phyloP scores from a whole-genome alignment of 2,329 filamentous ascomycete genomes.

The Ophiostoma novo-ulmi region DNA sequence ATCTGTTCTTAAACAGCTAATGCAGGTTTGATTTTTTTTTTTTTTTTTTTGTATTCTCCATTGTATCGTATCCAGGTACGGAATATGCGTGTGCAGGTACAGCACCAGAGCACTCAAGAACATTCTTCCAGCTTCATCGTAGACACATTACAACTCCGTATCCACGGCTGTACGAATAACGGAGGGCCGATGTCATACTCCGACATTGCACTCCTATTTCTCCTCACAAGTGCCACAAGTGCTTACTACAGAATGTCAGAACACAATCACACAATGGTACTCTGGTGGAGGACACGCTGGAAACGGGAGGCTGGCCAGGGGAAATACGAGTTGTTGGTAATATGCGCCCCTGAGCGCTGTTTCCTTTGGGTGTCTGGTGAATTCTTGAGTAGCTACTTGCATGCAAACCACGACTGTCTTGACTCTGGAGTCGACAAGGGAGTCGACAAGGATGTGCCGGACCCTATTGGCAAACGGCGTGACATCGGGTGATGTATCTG shows the following conservation, averaged over 20 bases:
- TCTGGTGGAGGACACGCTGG: not conserved
- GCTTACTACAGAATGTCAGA: not conserved
- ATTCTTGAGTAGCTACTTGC: not conserved
- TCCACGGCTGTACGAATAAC: not conserved
- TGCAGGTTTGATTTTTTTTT: not conserved
- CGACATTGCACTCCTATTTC: not conserved
- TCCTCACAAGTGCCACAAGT: not conserved
- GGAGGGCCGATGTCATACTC: not conserved
- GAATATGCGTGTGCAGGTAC: not conserved
- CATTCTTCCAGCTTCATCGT: too few species aligned
- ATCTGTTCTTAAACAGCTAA: conserved; percentile 2
- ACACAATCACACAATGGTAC: not conserved
- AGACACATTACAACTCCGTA: not conserved
- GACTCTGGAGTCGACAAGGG: not conserved
- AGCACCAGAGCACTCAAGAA: too few species aligned
- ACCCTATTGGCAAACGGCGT: conserved; percentile 4
- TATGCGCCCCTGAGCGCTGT: not conserved
- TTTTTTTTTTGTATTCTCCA: not conserved
- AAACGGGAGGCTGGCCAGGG: not conserved
- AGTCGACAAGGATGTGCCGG: not conserved
- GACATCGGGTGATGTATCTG: conserved; percentile 6
- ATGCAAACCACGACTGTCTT: not conserved
- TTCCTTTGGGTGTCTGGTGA: not conserved
- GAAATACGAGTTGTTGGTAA: conserved; percentile 10
- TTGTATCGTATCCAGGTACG: not conserved